These are phyloP conservation scores for Fusarium fujikuroi DNA, from an alignment of 2,329 filamentous ascomycete genomes.

Conservation along the genomic window DNA sequence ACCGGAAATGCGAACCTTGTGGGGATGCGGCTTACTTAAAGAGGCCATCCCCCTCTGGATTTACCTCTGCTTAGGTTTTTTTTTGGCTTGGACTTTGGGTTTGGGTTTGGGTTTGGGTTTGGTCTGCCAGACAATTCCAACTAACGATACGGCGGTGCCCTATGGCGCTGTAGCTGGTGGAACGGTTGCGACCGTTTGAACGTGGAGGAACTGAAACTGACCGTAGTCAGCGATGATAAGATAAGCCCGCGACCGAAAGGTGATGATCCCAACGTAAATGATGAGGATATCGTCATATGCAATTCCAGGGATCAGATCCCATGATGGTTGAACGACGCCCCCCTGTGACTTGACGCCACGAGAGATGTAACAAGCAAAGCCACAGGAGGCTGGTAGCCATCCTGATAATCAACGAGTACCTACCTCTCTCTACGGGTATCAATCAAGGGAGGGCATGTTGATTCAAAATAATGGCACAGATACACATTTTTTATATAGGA, in stretches of 20 bases:
- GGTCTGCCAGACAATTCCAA: slow-evolving; percentile 33
- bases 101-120: background rate
- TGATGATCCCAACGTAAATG: background rate
- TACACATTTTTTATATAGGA: background rate
- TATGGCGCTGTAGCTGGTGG: slow-evolving; percentile 18
- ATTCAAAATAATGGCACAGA: background rate
- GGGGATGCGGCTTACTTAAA: slow-evolving; percentile 46
- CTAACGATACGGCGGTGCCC: slow-evolving; percentile 21
- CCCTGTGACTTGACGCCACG: slow-evolving; percentile 22
- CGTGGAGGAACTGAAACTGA: background rate
- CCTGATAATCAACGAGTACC: background rate
- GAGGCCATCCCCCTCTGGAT: slow-evolving; percentile 41
- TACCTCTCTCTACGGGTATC: background rate
- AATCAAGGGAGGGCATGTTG: background rate
- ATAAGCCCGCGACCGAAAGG: background rate
- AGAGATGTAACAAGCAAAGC: background rate
- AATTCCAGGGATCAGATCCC: slow-evolving; percentile 13
- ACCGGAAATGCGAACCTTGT: slow-evolving; percentile 10
- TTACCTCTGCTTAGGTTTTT: background rate
- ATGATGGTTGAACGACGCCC: background rate
- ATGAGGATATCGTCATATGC: slow-evolving; percentile 31
- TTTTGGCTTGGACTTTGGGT: slow-evolving; percentile 2
- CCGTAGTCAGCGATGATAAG: background rate
- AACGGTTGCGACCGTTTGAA: background rate
- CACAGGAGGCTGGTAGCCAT: slow-evolving; percentile 22